Evolutionary conservation across 495 filamentous ascomycete genomes (phyloP), one percentile per base, ranked within the genome.

Genomic region (Penicillium verhagenii): DNA sequence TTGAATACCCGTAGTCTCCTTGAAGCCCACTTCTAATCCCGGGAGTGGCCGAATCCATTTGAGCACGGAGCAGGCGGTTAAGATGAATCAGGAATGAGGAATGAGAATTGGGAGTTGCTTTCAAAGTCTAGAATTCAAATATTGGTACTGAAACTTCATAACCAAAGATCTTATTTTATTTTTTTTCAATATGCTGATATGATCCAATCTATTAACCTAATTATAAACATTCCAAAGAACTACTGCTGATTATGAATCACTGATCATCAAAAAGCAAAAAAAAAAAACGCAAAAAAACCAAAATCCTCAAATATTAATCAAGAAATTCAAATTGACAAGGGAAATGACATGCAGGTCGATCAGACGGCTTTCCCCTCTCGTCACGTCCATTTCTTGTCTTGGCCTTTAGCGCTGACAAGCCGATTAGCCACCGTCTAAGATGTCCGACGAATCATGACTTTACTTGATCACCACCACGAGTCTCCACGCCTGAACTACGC

Each of bases 331-430:
- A 19, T 35, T 57, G 56, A 63, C 59, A 60, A 31, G 40, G 54
- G 33, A 43, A 51, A 67, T 67, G 64, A 63, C 64, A 60, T 67
- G 64, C 64, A 67, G 47, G 61, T 56, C 61, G 64, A 63, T 67
- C 64, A 57, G 48, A 52, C 47, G 47, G 47, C 23, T 48, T 60
- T 50, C 57, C 54, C 57, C 57, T 58, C 59, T 59, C 23, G 45
- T 56, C 29, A 8, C 19, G 18, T 28, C 37, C 38, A 18, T 26
- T 23, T 42, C 40, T 44, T 20, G 26, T 39, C 44, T 25, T 44
- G 14, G 9, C 18, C 49, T 56, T 55, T 57, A 47, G 52, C 47
- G 59, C 59, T 29, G 50, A 47, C 40, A 38, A 57, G 37, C 52
- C 54, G 50, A 54, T 54, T 61, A 54, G 54, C 54, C 58, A 48